phyloP scores from a whole-genome alignment of 257 asterid species.

The Plantago ovata region DNA sequence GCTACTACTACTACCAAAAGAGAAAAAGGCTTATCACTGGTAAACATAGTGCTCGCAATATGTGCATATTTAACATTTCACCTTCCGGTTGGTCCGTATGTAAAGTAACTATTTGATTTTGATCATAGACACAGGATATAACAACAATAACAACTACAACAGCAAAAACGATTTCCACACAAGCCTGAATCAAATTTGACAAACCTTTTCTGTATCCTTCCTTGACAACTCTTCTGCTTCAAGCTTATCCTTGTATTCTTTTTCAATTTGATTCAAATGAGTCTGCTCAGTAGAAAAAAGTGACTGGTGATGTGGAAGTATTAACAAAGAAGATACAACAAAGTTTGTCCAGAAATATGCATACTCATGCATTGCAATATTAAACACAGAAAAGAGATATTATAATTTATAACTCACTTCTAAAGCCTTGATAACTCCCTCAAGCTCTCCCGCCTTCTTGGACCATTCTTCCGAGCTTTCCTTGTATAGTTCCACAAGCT shows the following conservation, averaged over 20 bases:
- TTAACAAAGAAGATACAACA: too few species aligned
- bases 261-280: slow-evolving; percentile 71
- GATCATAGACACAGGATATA: too few species aligned
- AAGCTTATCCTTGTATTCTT: slow-evolving; percentile 69
- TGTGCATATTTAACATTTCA: background rate
- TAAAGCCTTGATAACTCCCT: slow-evolving; percentile 93
- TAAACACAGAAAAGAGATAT: background rate
- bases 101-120: background rate
- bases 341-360: background rate
- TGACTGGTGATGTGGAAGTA: background rate
- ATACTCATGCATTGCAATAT: background rate
- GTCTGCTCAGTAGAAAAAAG: slow-evolving; percentile 37
- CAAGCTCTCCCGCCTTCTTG: slow-evolving; percentile 94
- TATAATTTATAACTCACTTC: slow-evolving; percentile 49
- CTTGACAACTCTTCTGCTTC: slow-evolving; percentile 61
- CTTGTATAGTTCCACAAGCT: slow-evolving; percentile 81
- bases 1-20: too few species aligned
- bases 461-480: slow-evolving; percentile 96
- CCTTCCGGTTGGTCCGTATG: background rate
- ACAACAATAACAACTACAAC: too few species aligned
- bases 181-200: slow-evolving; percentile 8
- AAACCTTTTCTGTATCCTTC: slow-evolving; percentile 69
- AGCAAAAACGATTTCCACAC: background rate
- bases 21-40: background rate
- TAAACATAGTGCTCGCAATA: background rate